Evolutionary conservation across 1,284 basidiomycete genomes (phyloP).

Genomic region (Malassezia vespertilionis): DNA sequence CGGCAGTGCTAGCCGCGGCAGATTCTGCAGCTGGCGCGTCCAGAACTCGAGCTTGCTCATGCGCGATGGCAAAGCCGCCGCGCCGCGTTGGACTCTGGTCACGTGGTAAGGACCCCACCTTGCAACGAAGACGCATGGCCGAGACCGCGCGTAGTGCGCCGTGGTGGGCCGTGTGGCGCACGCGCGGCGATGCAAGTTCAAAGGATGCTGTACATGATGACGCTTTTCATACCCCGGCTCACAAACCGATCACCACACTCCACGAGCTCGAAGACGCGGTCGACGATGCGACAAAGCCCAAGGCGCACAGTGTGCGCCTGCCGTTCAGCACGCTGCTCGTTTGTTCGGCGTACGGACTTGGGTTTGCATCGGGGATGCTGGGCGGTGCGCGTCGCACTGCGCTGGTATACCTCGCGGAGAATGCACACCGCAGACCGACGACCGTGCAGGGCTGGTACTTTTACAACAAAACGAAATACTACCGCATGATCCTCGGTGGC

Average conservation of each 20-base stretch:
- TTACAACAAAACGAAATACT: conserved; percentile 47
- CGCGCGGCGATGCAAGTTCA: too few species aligned
- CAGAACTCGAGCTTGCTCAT: conserved; percentile 21
- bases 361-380: conserved; percentile 31
- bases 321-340: conserved; percentile 17
- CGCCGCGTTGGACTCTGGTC: too few species aligned
- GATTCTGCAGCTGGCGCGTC: conserved; percentile 50
- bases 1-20: conserved; percentile 83
- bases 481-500: conserved; percentile 36
- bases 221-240: too few species aligned
- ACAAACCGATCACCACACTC: too few species aligned
- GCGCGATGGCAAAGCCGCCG: too few species aligned
- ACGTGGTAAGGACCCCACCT: too few species aligned
- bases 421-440: conserved; percentile 40
- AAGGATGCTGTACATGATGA: too few species aligned
- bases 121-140: too few species aligned
- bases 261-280: too few species aligned
- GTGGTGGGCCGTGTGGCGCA: too few species aligned
- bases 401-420: conserved; percentile 44
- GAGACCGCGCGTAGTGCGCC: too few species aligned
- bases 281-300: too few species aligned
- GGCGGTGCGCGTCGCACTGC: conserved; percentile 25
- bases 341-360: conserved; percentile 24
- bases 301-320: not conserved
- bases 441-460: conserved; percentile 48